These are phyloP conservation scores for Fusarium cicatricum DNA, from an alignment of 2,329 filamentous ascomycete genomes.

Conservation along the genomic window DNA sequence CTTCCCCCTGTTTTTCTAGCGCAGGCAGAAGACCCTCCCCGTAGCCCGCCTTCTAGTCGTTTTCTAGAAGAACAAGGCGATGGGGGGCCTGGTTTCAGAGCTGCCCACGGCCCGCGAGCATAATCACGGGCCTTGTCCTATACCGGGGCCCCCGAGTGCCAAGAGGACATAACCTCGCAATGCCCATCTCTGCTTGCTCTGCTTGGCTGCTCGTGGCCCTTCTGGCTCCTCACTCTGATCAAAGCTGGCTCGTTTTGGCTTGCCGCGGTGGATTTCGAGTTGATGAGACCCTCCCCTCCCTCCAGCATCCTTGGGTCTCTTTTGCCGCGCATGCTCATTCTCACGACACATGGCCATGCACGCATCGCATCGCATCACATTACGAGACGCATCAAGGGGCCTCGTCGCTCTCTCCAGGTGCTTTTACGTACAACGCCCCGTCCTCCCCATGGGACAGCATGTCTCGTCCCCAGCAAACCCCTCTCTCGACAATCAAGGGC, in stretches of 20 bases:
- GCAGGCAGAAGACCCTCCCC: not conserved
- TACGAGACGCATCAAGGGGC: conserved; percentile 4
- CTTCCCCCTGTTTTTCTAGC: conserved; percentile 5
- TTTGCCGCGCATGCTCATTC: no score
- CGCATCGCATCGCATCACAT: not conserved
- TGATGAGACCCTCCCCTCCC: no score
- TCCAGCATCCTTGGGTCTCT: no score
- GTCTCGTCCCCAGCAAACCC: conserved; percentile 20
- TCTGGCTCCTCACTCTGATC: not conserved
- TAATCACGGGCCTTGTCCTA: conserved; percentile 19
- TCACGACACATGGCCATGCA: no score
- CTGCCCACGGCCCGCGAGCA: no score
- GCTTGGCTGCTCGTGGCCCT: no score
- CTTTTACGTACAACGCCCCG: conserved; percentile 39
- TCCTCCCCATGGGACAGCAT: conserved; percentile 37
- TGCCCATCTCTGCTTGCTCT: not conserved
- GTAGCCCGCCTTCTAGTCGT: conserved; percentile 27
- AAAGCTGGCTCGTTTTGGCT: not conserved
- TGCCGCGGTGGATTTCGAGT: conserved; percentile 7
- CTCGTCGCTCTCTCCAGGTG: conserved; percentile 2
- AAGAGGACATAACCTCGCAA: conserved; percentile 7
- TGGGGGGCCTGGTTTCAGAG: conserved; percentile 5
- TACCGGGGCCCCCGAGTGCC: conserved; percentile 8
- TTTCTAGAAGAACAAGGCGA: conserved; percentile 41
- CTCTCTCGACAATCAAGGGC: conserved; percentile 19